Conservation (phyloP, 169 alveolate species). For the Babesia bigemina region DNA sequence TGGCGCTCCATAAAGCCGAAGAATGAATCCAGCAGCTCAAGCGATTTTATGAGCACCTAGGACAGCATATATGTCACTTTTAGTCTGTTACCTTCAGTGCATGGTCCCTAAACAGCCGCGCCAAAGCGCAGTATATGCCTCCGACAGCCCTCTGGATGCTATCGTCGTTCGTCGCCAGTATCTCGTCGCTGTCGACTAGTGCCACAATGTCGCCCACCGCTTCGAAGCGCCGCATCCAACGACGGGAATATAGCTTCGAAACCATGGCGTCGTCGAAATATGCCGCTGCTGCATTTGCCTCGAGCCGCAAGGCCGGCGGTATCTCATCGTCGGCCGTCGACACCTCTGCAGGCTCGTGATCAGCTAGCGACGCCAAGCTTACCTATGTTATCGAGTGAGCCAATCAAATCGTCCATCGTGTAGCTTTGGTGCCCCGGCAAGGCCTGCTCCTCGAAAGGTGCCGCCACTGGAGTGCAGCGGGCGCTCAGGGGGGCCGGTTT, state of each 20-base stretch:
- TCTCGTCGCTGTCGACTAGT: constrained; percentile 1
- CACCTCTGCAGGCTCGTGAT: background rate
- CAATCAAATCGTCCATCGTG: constrained; percentile 15
- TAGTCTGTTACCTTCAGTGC: constrained; percentile 15
- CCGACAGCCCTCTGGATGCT: constrained; percentile 19
- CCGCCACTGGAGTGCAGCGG: background rate
- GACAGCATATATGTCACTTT: too few relatives aligned
- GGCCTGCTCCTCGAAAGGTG: constrained; percentile 7
- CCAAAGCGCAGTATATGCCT: background rate
- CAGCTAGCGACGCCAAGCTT: background rate
- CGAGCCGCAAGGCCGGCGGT: constrained; percentile 10
- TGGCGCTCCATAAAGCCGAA: constrained; percentile 35
- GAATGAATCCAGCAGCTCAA: constrained; percentile 33
- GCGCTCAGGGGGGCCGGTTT: background rate
- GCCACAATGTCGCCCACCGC: constrained; percentile 23
- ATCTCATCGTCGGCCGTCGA: constrained; percentile 7
- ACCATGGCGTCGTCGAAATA: constrained; percentile 6
- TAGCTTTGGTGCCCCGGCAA: constrained; percentile 29
- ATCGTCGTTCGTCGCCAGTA: constrained; percentile 3
- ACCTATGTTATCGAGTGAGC: constrained; percentile 12
- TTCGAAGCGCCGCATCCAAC: constrained; percentile 25
- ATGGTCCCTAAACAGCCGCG: constrained; percentile 34
- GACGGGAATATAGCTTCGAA: constrained; percentile 2
- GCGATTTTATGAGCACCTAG: constrained; percentile 30
- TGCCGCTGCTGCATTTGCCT: constrained; percentile 13